Evolutionary conservation across 768 basidiomycete species (phyloP), one percentile per base, ranked within the genome.

Genomic region (Termitomyces sp.): DNA sequence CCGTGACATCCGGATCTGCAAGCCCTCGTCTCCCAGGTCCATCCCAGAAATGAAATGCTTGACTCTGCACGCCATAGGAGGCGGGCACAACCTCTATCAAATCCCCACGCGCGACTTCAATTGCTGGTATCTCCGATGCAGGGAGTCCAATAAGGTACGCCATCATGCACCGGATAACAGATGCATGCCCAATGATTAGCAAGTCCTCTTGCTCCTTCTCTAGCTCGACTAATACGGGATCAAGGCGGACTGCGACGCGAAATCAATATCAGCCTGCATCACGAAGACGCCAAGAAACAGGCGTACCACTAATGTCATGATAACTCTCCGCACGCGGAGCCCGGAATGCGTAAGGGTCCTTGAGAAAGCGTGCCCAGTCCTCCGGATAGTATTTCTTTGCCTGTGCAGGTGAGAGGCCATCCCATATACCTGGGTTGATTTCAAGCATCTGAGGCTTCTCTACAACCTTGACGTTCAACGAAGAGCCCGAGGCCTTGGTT

Each of bases 371-470:
- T 62, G 89, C 89, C 92, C 92, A 98, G 69, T 99, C 97, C 55
- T 88, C 90, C 0, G 96, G 92, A 70, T 95, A 98, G 66, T 86
- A 87, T 71, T 87, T 88, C 70, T 87, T 86, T 20, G 93, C 95
- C 68, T 96, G 88, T 63, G 93, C 91, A 0, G 92, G 89, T 1
- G 89, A 91, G 41, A 98, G 79, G 0, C 97, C 97, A 70, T 98
- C 97, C 95, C 95, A 97, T 18, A 98, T 87, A 7, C 89, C 96
- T 54, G 95, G 96, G 67, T 99, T 99, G 68, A 98, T 97, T 76
- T 99, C 97, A 54, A 87, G 80, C 95, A 98, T 98, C 73, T 95
- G 95, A 0, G 89, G 84, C 67, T 97, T 98, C 75, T 99, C 94
- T 48, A 95, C 83, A 33, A 98, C 93, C 69, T 90, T 94, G 70